These are phyloP conservation scores for Xanthoconium separans DNA, from an alignment of 1,284 basidiomycete species.

Conservation along the genomic window DNA sequence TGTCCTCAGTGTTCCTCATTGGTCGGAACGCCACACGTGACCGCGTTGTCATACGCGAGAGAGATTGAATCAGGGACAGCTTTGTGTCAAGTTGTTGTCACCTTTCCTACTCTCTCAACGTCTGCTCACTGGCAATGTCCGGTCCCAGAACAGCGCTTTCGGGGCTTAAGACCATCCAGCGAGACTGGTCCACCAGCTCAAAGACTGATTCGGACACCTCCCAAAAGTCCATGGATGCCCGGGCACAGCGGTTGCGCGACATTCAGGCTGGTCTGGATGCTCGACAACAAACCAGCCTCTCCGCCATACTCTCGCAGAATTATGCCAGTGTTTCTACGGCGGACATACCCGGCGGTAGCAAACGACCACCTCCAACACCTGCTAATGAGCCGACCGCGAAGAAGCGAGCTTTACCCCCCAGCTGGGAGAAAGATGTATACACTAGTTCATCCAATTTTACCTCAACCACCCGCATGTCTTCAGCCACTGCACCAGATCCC, in stretches of 20 bases:
- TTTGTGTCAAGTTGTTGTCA: neutral
- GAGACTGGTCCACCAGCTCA: constrained; percentile 46
- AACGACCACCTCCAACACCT: constrained; percentile 43
- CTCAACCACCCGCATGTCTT: constrained; percentile 8
- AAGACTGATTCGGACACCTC: constrained; percentile 33
- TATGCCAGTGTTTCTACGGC: constrained; percentile 28
- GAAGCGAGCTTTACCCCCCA: constrained; percentile 54
- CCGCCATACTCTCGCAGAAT: constrained; percentile 23
- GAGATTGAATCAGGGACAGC: too few species aligned
- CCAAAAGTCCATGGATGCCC: constrained; percentile 33
- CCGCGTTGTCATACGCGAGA: constrained; percentile 10
- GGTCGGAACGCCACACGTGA: constrained; percentile 17
- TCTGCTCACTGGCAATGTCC: constrained; percentile 30
- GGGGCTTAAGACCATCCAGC: constrained; percentile 43
- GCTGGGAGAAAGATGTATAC: constrained; percentile 40
- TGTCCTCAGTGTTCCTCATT: too few species aligned
- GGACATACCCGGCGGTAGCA: constrained; percentile 37
- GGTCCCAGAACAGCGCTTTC: constrained; percentile 39
- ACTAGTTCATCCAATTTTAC: constrained; percentile 31
- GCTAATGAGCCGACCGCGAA: constrained; percentile 42
- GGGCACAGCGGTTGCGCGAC: constrained; percentile 48
- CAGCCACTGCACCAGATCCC: constrained; percentile 7
- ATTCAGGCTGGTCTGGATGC: constrained; percentile 44
- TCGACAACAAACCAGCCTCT: constrained; percentile 10
- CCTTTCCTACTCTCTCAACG: neutral